phyloP scores from a whole-genome alignment of 441 rosid genomes.

The Francoa sonchifolia region DNA sequence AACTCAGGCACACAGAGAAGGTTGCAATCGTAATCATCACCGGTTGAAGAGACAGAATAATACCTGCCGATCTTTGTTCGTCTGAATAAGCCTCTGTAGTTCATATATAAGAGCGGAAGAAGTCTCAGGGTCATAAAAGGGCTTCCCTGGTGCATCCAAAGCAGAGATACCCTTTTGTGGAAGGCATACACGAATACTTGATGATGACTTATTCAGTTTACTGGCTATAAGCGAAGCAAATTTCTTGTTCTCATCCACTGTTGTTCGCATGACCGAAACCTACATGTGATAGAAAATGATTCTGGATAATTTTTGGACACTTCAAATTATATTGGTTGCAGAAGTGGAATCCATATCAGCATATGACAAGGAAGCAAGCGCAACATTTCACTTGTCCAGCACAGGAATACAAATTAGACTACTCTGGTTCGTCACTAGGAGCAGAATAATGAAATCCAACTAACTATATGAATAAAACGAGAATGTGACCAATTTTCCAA shows the following conservation, averaged over 20 bases:
- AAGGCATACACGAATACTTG: slow-evolving; percentile 55
- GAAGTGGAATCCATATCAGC: neutral
- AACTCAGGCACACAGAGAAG: neutral
- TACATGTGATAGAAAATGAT: slow-evolving; percentile 18
- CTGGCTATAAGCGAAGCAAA: slow-evolving; percentile 68
- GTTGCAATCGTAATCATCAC: slow-evolving; percentile 1
- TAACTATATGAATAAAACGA: neutral
- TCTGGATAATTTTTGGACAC: no score
- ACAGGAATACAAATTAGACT: no score
- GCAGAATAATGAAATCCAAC: neutral
- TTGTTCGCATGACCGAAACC: slow-evolving; percentile 80
- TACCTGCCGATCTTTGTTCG: slow-evolving; percentile 58
- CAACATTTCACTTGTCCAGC: neutral
- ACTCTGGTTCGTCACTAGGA: no score
- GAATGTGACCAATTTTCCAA: neutral
- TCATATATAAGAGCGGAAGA: slow-evolving; percentile 49
- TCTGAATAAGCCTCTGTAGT: slow-evolving; percentile 42
- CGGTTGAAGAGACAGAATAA: slow-evolving; percentile 9
- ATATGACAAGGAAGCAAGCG: no score
- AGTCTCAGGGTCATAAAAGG: slow-evolving; percentile 81
- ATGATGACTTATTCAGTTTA: slow-evolving; percentile 58
- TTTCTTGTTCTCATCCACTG: slow-evolving; percentile 63
- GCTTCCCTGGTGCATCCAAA: slow-evolving; percentile 63
- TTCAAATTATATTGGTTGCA: neutral
- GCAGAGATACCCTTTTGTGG: slow-evolving; percentile 78